Evolutionary conservation across 768 basidiomycete genomes (phyloP), one percentile per base, ranked within the genome.

Genomic region (Rhodotorula toruloides): DNA sequence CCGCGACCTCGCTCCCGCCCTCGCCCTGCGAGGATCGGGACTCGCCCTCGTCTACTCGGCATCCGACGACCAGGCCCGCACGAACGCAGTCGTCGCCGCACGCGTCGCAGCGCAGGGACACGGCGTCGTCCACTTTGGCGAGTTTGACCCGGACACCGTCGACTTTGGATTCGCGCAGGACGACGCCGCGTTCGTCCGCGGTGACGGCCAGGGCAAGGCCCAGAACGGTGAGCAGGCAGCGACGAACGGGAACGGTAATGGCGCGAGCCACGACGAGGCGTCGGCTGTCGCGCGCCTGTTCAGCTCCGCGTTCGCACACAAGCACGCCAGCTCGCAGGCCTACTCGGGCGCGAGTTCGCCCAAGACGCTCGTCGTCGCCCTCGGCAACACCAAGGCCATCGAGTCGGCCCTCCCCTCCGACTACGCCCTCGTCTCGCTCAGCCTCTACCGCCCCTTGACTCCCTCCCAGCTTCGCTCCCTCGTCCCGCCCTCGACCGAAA

Each of bases 41-140:
- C 88, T 89, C 36, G 89, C 86, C 78, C 86, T 91, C 75, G 73
- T 98, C 55, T 81, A 93, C 73, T 93, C 91, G 11, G 82, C 84
- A 42, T 84, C 83, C 1, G 76, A 84, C 6, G 88, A 91, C 76
- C 83, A 91, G 74, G 90, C 91, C 7, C 88, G 94, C 73, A 90
- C 93, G 75, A 87, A 97, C 77, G 88, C 91, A 31, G 79, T 97
- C 42, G 83, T 98, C 25, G 90, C 91, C 21, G 86, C 89, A 56
- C 84, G 86, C 48, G 79, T 97, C 55, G 90, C 94, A 0, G 82
- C 82, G 43, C 77, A 82, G 12, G 84, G 88, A 73, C 81, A 81
- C 61, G 87, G 84, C 72, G 86, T 94, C n/a, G 80, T 96, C 32
- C 94, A 97, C 76, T 85, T 83, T 21, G 96, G 91, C 78, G 76